Percentiles rank a stretch among this genome's conserved stretches.
Conservation (phyloP, 257 asterid genomes). For the Mentha longifolia region DNA sequence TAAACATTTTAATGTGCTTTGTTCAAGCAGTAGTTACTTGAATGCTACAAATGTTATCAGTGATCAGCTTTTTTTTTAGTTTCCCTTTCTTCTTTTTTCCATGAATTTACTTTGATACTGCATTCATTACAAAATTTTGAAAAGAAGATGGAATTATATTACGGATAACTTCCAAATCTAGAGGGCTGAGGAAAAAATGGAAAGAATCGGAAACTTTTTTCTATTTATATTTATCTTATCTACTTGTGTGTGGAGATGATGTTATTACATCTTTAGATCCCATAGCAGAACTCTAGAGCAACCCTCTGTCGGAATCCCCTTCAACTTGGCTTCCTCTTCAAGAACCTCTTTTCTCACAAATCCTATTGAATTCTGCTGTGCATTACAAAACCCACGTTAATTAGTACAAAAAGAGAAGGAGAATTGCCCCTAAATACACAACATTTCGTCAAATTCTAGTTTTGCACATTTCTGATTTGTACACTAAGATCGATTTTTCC, state of each 20-base stretch:
- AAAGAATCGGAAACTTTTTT: conserved; percentile 23
- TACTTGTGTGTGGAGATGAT: neutral
- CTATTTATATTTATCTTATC: neutral
- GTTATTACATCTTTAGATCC: conserved; percentile 49
- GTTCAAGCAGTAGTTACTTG: conserved; percentile 10
- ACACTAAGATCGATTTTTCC: too few relatives aligned
- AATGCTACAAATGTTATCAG: neutral
- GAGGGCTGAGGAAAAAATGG: conserved; percentile 12
- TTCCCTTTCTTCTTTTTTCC: neutral
- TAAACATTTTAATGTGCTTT: conserved; percentile 9
- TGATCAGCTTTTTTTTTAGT: neutral
- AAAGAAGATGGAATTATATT: conserved; percentile 3
- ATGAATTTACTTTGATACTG: too few relatives aligned
- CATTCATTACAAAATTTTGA: conserved; percentile 16
- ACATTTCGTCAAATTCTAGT: neutral
- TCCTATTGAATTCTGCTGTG: conserved; percentile 68
- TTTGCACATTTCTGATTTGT: too few relatives aligned
- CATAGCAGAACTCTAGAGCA: conserved; percentile 78
- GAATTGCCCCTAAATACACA: neutral
- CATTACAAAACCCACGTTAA: neutral
- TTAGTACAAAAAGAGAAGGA: neutral
- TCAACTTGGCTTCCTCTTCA: conserved; percentile 84
- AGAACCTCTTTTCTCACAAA: conserved; percentile 82
- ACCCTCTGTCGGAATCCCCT: conserved; percentile 69
- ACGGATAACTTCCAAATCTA: conserved; percentile 11